Conservation (phyloP, 2,329 filamentous ascomycete species). For the Keithomyces neogunnii region DNA sequence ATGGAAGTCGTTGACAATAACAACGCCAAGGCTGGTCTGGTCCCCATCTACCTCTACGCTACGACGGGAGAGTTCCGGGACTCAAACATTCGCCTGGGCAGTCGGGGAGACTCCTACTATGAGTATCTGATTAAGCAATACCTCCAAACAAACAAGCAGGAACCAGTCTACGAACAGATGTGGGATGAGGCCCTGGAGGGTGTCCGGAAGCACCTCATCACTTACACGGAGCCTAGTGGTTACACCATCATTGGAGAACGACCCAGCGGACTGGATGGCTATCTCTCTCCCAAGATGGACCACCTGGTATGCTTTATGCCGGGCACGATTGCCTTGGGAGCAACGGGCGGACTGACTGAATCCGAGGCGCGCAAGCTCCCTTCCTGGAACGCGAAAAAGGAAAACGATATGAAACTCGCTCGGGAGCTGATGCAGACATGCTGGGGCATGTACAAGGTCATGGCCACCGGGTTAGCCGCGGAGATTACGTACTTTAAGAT, state of each 20-base stretch:
- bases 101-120: conserved; percentile 94
- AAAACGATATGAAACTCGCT: conserved; percentile 80
- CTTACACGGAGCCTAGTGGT: conserved; percentile 71
- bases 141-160: conserved; percentile 80
- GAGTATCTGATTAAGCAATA: conserved; percentile 99
- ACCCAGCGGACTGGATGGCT: conserved; percentile 58
- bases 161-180: conserved; percentile 81
- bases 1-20: conserved; percentile 88
- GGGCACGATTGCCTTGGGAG: conserved; percentile 84
- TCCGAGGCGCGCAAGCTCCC: conserved; percentile 63
- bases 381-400: conserved; percentile 69
- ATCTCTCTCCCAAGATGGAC: conserved; percentile 86
- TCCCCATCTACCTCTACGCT: conserved; percentile 87
- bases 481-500: conserved; percentile 92
- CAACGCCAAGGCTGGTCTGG: conserved; percentile 66
- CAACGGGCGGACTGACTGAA: conserved; percentile 70
- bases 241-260: conserved; percentile 89
- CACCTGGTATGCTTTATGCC: conserved; percentile 97
- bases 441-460: conserved; percentile 94
- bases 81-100: conserved; percentile 82
- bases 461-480: conserved; percentile 81
- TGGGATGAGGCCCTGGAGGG: conserved; percentile 82
- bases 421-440: conserved; percentile 92
- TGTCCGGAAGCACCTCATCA: conserved; percentile 84
- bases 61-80: conserved; percentile 71